Conservation (phyloP, 306 rosid species). For the Acacia confusa region DNA sequence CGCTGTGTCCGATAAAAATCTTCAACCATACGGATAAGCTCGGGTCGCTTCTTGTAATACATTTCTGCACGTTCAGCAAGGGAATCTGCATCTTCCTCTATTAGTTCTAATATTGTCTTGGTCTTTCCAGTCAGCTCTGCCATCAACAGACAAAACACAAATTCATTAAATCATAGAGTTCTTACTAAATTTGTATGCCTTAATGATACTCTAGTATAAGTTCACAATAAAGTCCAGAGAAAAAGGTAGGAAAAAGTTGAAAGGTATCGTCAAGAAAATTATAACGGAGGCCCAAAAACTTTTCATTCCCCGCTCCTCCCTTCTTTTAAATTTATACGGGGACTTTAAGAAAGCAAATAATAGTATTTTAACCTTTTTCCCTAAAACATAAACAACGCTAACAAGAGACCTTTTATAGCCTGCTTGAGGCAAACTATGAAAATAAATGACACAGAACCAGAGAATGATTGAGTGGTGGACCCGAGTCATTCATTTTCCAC, state of each 20-base stretch:
- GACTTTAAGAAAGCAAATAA: neutral
- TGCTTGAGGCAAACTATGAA: neutral
- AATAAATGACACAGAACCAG: neutral
- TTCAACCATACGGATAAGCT: conserved; percentile 77
- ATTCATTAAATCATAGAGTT: neutral
- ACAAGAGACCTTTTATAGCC: neutral
- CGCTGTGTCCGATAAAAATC: conserved; percentile 81
- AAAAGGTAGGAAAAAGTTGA: conserved; percentile 23
- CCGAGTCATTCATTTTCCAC: neutral
- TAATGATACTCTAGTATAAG: neutral
- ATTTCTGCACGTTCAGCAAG: conserved; percentile 93
- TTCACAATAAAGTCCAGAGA: conserved; percentile 19
- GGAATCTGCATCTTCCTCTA: conserved; percentile 87
- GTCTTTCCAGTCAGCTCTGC: conserved; percentile 76
- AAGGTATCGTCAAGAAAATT: conserved; percentile 23
- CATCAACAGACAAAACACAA: conserved; percentile 12
- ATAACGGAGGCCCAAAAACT: conserved; percentile 12
- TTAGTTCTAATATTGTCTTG: conserved; percentile 59
- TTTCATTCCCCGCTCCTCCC: neutral
- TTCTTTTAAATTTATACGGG: neutral
- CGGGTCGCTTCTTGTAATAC: conserved; percentile 85
- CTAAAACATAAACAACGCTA: neutral
- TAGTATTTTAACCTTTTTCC: neutral
- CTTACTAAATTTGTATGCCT: conserved; percentile 27
- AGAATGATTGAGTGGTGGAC: neutral